Base-by-base conservation (phyloP, 1,284 basidiomycete genomes). In the Peniophora sp. region DNA sequence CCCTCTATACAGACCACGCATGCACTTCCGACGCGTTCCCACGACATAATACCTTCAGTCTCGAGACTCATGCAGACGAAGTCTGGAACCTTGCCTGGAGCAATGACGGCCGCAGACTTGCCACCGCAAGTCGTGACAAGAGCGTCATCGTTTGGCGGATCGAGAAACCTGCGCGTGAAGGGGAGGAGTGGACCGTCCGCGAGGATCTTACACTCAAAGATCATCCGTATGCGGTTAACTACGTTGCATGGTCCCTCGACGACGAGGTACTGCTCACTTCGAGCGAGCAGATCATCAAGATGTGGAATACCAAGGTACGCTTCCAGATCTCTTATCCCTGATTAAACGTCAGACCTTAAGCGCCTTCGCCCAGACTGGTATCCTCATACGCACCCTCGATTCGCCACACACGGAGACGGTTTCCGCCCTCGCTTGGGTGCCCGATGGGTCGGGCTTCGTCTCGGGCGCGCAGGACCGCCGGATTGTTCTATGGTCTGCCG, bases 1-100 rank as follows among this genome's bases (percentile, higher is more conserved):
- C 93, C 11, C 71, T 99, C 39, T 92, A 95, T 60, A 76, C 76
- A 47, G 92, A 99, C 64, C 92, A 97, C 65, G 69, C 75, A 43
- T 95, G 93, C 68, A 81, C 85, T 55, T 80, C 85, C 60, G 78
- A 80, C 42, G 77, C 79, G 37, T 98, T 99, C 70, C 96, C 96
- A 11, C 79, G 81, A 24, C 73, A 86, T 24, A 92, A 89, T 8
- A 92, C 92, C 2, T 85, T 87, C 22, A 85, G 94, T 39, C 71
- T 98, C 46, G 78, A 84, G 39, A 89, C 86, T 27, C 96, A 99
- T 67, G 77, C 75, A 12, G 92, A 97, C 62, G 93, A 99, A 65
- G 93, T 99, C 12, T 99, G 96, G 95, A 84, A 89, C 60, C 70
- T 98, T 54, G 87, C 87, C 63, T 99, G 95, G 91, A 97, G 93